Conservation (phyloP, 352 stramenopile genomes). For the Globisporangium rhizosaccharum region DNA sequence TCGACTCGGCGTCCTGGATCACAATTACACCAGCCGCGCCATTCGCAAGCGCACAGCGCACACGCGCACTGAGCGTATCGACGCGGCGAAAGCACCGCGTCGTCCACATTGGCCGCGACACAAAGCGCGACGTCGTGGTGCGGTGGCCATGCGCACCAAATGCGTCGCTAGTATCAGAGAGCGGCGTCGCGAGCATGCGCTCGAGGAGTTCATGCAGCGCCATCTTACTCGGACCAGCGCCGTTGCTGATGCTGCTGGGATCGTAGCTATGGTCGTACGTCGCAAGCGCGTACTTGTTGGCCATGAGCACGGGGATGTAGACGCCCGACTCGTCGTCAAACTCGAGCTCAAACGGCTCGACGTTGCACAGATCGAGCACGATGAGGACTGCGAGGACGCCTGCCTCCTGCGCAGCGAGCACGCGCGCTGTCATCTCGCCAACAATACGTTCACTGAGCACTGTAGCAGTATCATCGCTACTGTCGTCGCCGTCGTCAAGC, state of each 20-base stretch:
- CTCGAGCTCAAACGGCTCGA: slow-evolving; percentile 49
- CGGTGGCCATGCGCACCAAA: neutral
- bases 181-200: slow-evolving; percentile 8
- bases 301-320: slow-evolving; percentile 72
- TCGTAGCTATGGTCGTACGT: neutral
- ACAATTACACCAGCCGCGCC: slow-evolving; percentile 49
- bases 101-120: slow-evolving; percentile 24
- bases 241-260: neutral
- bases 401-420: slow-evolving; percentile 54
- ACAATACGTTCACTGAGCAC: slow-evolving; percentile 34
- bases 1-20: slow-evolving; percentile 24
- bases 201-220: slow-evolving; percentile 25
- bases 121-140: slow-evolving; percentile 1
- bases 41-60: slow-evolving; percentile 36
- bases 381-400: slow-evolving; percentile 52
- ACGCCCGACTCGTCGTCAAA: slow-evolving; percentile 44
- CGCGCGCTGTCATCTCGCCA: slow-evolving; percentile 34
- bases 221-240: neutral
- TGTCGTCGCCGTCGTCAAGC: neutral
- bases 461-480: neutral
- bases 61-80: slow-evolving; percentile 29
- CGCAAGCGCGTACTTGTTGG: slow-evolving; percentile 18
- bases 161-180: no score
- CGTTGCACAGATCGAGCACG: slow-evolving; percentile 54
- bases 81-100: slow-evolving; percentile 44